Conservation (phyloP, 2,329 filamentous ascomycete genomes). For the Colletotrichum tropicicola region DNA sequence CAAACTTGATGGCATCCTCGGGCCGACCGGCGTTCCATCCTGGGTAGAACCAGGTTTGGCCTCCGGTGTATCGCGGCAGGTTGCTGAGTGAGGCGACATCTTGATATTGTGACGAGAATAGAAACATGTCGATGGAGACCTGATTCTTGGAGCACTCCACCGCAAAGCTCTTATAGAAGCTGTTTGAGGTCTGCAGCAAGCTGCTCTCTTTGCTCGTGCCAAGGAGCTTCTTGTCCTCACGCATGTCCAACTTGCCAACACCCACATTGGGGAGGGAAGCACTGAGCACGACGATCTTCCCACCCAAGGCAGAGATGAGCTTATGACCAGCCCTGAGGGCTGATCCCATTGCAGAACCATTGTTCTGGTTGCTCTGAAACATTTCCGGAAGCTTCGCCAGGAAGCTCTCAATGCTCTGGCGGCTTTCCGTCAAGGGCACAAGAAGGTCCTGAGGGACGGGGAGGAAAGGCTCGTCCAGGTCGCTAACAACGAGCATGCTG, state of each 20-base stretch:
- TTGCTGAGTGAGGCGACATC: conserved; percentile 97
- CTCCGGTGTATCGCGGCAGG: conserved; percentile 93
- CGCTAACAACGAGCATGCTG: conserved; percentile 92
- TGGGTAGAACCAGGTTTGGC: conserved; percentile 98
- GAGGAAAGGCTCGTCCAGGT: conserved; percentile 95
- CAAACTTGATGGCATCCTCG: conserved; percentile 98
- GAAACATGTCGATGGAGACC: conserved; percentile 98
- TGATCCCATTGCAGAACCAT: conserved; percentile 92
- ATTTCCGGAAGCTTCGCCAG: conserved; percentile 91
- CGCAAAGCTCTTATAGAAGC: conserved; percentile 99
- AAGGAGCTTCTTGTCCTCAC: conserved; percentile 95
- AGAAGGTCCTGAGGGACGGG: conserved; percentile 92
- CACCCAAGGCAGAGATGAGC: conserved; percentile 91
- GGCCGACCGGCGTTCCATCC: conserved; percentile 94
- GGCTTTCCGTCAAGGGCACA: conserved; percentile 87
- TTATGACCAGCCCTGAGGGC: conserved; percentile 94
- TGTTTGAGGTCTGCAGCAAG: conserved; percentile 90
- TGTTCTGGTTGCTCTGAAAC: conserved; percentile 95
- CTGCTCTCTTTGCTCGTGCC: conserved; percentile 92
- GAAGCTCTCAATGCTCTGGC: conserved; percentile 91
- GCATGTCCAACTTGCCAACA: conserved; percentile 88
- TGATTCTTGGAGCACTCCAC: conserved; percentile 99
- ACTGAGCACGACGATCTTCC: conserved; percentile 92
- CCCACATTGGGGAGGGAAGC: conserved; percentile 91
- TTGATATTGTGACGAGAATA: conserved; percentile 95